phyloP scores from a whole-genome alignment of 345 rosid genomes.

The Eucalyptus curtisii region DNA sequence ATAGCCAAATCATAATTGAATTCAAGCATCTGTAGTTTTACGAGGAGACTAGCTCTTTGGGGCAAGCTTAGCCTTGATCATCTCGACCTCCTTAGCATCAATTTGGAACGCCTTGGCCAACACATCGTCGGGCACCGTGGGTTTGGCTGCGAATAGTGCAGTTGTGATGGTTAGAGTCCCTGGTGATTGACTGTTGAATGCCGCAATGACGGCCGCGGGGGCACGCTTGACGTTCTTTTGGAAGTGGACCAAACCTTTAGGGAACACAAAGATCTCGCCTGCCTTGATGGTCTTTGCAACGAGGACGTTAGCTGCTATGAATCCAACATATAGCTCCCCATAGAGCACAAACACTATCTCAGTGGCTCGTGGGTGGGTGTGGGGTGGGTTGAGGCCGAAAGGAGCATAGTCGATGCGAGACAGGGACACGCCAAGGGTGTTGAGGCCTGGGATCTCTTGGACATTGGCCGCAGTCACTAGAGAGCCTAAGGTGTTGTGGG shows the following conservation, averaged over 20 bases:
- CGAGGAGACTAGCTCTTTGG: constrained; percentile 4
- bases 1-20: background rate
- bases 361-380: constrained; percentile 57
- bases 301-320: constrained; percentile 28
- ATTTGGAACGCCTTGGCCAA: constrained; percentile 40
- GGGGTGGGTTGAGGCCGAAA: constrained; percentile 54
- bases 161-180: constrained; percentile 38
- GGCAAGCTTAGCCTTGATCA: constrained; percentile 30
- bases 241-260: constrained; percentile 48
- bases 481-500: background rate
- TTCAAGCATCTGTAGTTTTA: background rate
- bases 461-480: background rate
- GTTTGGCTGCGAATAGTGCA: constrained; percentile 24
- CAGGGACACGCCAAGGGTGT: constrained; percentile 34
- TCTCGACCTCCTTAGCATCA: constrained; percentile 5
- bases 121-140: constrained; percentile 29
- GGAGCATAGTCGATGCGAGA: constrained; percentile 54
- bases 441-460: background rate
- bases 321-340: constrained; percentile 42
- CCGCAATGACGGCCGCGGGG: constrained; percentile 29
- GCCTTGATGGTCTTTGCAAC: constrained; percentile 25
- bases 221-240: constrained; percentile 26
- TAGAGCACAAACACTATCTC: constrained; percentile 42
- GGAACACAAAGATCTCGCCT: constrained; percentile 47
- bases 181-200: constrained; percentile 48